phyloP scores from a whole-genome alignment of 108 stramenopile genomes.

The Conticribra weissflogii region DNA sequence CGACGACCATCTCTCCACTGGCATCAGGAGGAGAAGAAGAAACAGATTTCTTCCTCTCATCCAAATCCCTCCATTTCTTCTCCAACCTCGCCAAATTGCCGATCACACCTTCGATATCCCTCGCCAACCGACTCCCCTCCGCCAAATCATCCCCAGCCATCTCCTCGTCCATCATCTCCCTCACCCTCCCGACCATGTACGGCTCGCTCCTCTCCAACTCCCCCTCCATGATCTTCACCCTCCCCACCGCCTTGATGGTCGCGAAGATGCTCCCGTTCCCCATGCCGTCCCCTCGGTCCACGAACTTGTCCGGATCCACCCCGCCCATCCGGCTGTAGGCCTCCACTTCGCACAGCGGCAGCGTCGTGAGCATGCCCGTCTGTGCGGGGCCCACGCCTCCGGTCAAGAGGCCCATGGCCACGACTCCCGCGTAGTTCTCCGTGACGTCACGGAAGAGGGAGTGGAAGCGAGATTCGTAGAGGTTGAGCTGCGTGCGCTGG shows the following conservation, averaged over 20 bases:
- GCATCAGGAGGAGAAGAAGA: no score
- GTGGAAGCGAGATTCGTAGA: conserved; percentile 84
- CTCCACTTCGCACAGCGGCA: conserved; percentile 85
- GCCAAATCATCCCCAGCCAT: conserved; percentile 39
- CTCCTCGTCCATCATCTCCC: conserved; percentile 58
- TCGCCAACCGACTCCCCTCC: conserved; percentile 57
- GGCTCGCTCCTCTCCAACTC: conserved; percentile 66
- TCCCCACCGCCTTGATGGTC: conserved; percentile 70
- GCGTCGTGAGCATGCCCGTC: conserved; percentile 68
- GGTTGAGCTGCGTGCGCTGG: conserved; percentile 71
- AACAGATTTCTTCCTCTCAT: conserved; percentile 16
- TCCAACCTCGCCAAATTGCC: conserved; percentile 61
- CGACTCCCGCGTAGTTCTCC: conserved; percentile 66
- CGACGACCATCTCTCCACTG: no score
- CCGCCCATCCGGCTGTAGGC: conserved; percentile 50
- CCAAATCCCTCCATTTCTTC: conserved; percentile 36
- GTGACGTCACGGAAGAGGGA: conserved; percentile 67
- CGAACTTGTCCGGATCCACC: conserved; percentile 13
- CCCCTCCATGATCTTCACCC: conserved; percentile 54
- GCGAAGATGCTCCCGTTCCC: conserved; percentile 68
- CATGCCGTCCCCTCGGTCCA: conserved; percentile 57
- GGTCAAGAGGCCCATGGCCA: conserved; percentile 78
- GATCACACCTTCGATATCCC: conserved; percentile 64
- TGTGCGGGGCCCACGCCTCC: no score
- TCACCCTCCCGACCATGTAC: conserved; percentile 65